Conservation (phyloP, 2,329 filamentous ascomycete genomes). For the Penicillium sp. region DNA sequence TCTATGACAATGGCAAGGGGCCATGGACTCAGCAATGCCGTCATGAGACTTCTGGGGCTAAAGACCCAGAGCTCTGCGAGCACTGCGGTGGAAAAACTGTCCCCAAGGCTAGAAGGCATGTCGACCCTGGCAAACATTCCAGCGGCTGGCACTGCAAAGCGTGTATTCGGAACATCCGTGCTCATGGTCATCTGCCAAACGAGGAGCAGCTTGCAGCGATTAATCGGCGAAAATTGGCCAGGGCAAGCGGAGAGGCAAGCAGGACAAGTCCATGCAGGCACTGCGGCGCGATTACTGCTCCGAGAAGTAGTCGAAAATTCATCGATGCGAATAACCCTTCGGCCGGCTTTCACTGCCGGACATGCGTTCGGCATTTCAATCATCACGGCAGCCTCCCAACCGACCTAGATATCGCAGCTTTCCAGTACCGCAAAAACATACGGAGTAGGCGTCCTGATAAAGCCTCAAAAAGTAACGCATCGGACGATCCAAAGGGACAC, state of each 20-base stretch:
- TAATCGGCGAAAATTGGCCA: background rate
- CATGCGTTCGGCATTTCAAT: slow-evolving; percentile 5
- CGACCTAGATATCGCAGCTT: slow-evolving; percentile 2
- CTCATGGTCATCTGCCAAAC: background rate
- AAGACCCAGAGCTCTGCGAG: background rate
- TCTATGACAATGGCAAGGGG: background rate
- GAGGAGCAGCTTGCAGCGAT: slow-evolving; percentile 5
- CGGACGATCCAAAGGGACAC: background rate
- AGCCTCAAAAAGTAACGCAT: background rate
- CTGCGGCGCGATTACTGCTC: slow-evolving; percentile 2
- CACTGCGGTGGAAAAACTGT: slow-evolving; percentile 3
- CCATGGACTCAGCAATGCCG: background rate
- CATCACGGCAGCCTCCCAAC: background rate
- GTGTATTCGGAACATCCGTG: background rate
- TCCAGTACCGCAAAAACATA: background rate
- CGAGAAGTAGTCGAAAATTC: slow-evolving; percentile 5
- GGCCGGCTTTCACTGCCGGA: slow-evolving; percentile 7
- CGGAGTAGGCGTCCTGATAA: background rate
- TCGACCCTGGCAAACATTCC: background rate
- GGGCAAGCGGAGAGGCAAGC: background rate
- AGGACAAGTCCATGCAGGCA: slow-evolving; percentile 5
- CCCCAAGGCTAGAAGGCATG: slow-evolving; percentile 1
- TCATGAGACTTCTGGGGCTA: background rate
- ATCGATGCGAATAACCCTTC: slow-evolving; percentile 1
- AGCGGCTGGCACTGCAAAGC: slow-evolving; percentile 11